Base-by-base conservation (phyloP, 2,329 filamentous ascomycete genomes). In the Macrophomina pseudophaseolina region DNA sequence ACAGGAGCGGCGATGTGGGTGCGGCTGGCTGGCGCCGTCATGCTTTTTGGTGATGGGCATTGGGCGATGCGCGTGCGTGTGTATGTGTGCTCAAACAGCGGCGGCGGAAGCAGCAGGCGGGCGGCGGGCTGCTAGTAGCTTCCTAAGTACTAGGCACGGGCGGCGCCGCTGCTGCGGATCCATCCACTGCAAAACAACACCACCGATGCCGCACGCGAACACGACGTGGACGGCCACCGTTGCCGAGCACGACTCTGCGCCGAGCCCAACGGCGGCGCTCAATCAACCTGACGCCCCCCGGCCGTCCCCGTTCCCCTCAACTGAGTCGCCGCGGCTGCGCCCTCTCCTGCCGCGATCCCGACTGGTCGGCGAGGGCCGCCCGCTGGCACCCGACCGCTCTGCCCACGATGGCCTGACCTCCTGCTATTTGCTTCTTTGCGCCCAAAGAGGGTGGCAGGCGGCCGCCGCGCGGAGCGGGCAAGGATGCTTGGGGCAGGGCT, bases 341-440 rank as follows among this genome's bases (percentile, higher is more conserved):
- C 28, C 40, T 59, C 56, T 40, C 56, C 56, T 40, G 56, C 40
- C 40, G 54, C 54, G 40, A 28, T 46, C 56, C 56, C 56, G 56
- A 60, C 56, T 46, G 56, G 40, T 12, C 56, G 56, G 56, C 40
- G 56, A 60, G 42, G 56, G 56, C 56, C 56, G 56, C 56, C 56
- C 56, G 56, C 56, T 60, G 56, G 40, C 56, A 60, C 56, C 56
- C 56, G 56, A 60, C 28, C 56, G 6, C 56, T 60, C 56, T 60
- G 40, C 40, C 56, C 40, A 60, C 40, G 56, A 60, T 60, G 56
- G 56, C 56, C 56, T 60, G 56, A 60, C 56, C 56, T 60, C 56
- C 56, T 60, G 56, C 56, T 48, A 60, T 60, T 60, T 60, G 38
- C 40, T 60, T 44, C 40, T 60, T 44, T 18, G 23, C 18, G 28